These are phyloP conservation scores for Gynochthodes officinalis DNA, from an alignment of 257 asterid genomes.

Conservation along the genomic window DNA sequence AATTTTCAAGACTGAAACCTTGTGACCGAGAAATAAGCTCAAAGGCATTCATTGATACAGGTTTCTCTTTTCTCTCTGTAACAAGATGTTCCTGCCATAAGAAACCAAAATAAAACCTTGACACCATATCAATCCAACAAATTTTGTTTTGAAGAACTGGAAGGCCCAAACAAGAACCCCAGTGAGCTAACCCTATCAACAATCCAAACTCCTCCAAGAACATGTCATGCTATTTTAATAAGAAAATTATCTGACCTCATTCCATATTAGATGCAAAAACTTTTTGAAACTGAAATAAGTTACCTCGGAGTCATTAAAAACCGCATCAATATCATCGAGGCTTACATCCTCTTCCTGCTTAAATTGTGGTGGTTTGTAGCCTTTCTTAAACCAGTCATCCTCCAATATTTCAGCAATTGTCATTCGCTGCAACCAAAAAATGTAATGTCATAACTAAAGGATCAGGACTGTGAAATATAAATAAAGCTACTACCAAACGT, in stretches of 20 bases:
- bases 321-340: slow-evolving; percentile 75
- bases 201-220: neutral
- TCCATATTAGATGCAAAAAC: neutral
- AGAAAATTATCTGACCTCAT: neutral
- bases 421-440: slow-evolving; percentile 53
- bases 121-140: neutral
- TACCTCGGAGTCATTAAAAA: slow-evolving; percentile 63
- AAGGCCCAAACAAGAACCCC: too few species aligned
- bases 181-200: neutral
- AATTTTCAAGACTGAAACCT: slow-evolving; percentile 70
- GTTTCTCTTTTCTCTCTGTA: slow-evolving; percentile 71
- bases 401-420: slow-evolving; percentile 60
- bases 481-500: neutral
- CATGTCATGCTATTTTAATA: neutral
- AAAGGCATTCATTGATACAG: slow-evolving; percentile 78
- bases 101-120: neutral
- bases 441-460: slow-evolving; percentile 8
- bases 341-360: slow-evolving; percentile 58
- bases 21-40: slow-evolving; percentile 78
- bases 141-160: neutral
- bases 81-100: slow-evolving; percentile 62
- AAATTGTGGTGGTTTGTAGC: slow-evolving; percentile 61
- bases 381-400: slow-evolving; percentile 77
- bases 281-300: slow-evolving; percentile 14
- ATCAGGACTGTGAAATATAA: neutral